Evolutionary conservation across 345 rosid species (phyloP), one percentile per base, ranked within the genome.

Genomic region (Pelargonium nanum): DNA sequence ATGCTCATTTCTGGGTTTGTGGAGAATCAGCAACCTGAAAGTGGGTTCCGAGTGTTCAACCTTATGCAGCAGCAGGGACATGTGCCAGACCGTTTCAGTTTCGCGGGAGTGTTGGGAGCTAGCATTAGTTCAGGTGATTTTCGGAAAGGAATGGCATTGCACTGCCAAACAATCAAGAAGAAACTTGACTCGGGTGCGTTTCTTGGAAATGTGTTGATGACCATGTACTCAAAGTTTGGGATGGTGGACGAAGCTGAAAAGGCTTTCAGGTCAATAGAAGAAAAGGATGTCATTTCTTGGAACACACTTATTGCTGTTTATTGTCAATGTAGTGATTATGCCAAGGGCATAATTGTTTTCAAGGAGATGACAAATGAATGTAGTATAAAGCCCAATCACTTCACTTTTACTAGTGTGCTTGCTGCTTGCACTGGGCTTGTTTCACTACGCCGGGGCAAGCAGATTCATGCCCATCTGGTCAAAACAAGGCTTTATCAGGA

Each of bases 201-300:
- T 62, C 60, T 74, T 40, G 85, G 92, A 5, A 83, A 85, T 63
- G 62, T 79, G 67, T 60, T 85, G 7, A 68, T 85, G 60, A 64
- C 74, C 4, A 74, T 85, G 79, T 85, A 85, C 55, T 77, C 82
- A 24, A 74, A 67, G 44, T 83, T 75, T 44, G 57, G 26, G 54
- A 57, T 67, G 63, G 25, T 76, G 32, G 75, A 62, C 60, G 77
- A 70, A 32, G 79, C 67, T 26, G 82, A 79, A 73, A 81, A 71
- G 55, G 74, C 65, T 53, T 76, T 83, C 53, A 32, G 70, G 65
- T 55, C 34, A 17, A 74, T 81, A 4, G 51, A 67, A 53, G 82
- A 79, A 56, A 78, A 74, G 66, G 86, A 85, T 67, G 57, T 62
- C 55, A 70, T 83, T 65, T 85, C 88, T 3, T 83, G 86, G 85